These are phyloP conservation scores for Pouteria glomerata DNA, from an alignment of 148 eudicot species.

Conservation along the genomic window DNA sequence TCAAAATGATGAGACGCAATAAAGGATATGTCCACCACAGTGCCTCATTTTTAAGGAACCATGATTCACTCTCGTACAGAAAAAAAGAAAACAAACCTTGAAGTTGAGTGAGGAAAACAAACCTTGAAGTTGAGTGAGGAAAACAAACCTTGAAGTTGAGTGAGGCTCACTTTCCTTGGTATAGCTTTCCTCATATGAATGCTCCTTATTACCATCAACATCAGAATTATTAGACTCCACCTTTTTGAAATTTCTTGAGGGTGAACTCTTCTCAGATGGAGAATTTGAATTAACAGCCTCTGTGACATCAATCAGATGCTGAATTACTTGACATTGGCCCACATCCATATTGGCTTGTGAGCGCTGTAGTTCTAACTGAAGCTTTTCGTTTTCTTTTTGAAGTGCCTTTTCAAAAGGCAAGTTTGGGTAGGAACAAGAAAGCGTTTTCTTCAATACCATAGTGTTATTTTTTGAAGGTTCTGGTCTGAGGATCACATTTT, in stretches of 20 bases:
- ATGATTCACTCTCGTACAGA: too few species aligned
- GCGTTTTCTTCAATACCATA: constrained; percentile 26
- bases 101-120: too few species aligned
- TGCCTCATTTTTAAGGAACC: too few species aligned
- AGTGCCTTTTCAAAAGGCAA: constrained; percentile 32
- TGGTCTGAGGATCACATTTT: constrained; percentile 23
- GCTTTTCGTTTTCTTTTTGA: constrained; percentile 31
- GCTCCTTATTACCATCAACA: background rate
- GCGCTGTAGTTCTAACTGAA: constrained; percentile 28
- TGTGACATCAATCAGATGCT: constrained; percentile 34
- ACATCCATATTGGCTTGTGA: constrained; percentile 29
- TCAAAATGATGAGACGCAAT: too few species aligned
- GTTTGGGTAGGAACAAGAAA: constrained; percentile 35
- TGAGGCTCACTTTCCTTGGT: background rate
- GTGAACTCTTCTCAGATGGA: constrained; percentile 1
- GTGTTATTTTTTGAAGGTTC: constrained; percentile 27
- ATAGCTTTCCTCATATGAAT: background rate
- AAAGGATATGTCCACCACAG: too few species aligned
- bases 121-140: too few species aligned
- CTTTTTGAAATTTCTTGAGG: background rate
- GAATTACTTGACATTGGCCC: constrained; percentile 32
- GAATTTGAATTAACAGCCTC: constrained; percentile 16
- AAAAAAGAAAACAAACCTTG: too few species aligned
- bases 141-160: background rate
- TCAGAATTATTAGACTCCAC: background rate